Evolutionary conservation across 2,329 filamentous ascomycete genomes (phyloP), one percentile per base, ranked within the genome.

Genomic region (Ilyonectria sp.): DNA sequence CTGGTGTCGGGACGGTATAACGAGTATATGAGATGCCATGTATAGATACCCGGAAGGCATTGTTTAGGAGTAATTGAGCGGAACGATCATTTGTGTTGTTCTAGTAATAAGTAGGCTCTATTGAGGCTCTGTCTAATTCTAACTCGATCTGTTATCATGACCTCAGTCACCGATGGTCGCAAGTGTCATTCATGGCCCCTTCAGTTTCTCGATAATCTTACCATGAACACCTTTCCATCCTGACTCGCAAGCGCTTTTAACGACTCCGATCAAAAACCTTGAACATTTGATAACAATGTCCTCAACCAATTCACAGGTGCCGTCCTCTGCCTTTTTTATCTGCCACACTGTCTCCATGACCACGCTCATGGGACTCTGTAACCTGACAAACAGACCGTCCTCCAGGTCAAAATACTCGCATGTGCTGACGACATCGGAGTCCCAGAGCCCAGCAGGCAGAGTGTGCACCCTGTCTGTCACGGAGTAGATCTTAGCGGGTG

Each of bases 331-430:
- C 64, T 79, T 81, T 40, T 75, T 73, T 49, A 80, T 74, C 68
- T 82, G 77, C 87, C 87, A 90, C 17, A 82, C 74, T 17, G 86
- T 87, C 75, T 90, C 87, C 81, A 89, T 85, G 2, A 85, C 77
- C 37, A 87, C 79, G 50, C 80, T 82, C 76, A 89, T 72, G 21
- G 87, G 86, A 46, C 85, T 86, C 49, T 79, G 80, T 60, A 89
- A 84, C 10, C 86, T 78, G 47, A 87, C 84, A 74, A 87, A 89
- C 7, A 87, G 72, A 19, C 87, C 87, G 31, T 77, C 80, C n/a
- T 79, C 79, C 19, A 85, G 78, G 68, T 87, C 78, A 19, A 85
- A 84, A 67, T 89, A 86, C 77, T 89, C 87, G 73, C 87, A 87
- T 6, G 77, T 83, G 79, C 86, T 88, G 59, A 85, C 81, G 7